phyloP scores from a whole-genome alignment of 78 protist species.

The Polysphondylium violaceum region DNA sequence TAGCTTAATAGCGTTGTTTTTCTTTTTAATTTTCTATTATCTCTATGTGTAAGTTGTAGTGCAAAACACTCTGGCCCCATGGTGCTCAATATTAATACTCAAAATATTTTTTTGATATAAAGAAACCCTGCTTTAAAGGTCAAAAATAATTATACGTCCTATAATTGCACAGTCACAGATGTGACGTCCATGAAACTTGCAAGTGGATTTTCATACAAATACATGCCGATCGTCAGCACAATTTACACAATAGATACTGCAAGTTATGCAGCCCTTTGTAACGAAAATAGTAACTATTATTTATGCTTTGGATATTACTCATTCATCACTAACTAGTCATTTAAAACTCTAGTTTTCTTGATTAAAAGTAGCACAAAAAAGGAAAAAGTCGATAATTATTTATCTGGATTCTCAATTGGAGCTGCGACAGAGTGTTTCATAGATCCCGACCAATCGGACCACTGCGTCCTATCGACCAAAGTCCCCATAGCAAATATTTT shows the following conservation, averaged over 20 bases:
- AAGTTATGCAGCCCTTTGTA: neutral
- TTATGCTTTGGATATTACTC: neutral
- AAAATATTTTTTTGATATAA: no score
- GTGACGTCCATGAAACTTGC: neutral
- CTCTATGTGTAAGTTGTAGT: no score
- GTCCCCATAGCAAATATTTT: neutral
- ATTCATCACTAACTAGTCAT: no score
- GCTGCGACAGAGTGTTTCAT: neutral
- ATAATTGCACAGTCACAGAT: neutral
- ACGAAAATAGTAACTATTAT: neutral
- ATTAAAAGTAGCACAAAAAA: no score
- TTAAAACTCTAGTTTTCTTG: no score
- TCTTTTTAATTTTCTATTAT: no score
- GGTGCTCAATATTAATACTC: no score
- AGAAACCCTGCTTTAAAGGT: neutral
- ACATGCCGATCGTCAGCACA: neutral
- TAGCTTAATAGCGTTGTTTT: no score
- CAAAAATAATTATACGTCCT: neutral
- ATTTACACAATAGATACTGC: neutral
- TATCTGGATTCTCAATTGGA: neutral
- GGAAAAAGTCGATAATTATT: neutral
- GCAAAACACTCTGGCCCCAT: no score
- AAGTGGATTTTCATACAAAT: neutral
- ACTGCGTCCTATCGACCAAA: neutral
- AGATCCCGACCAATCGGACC: neutral